Evolutionary conservation across 2,329 filamentous ascomycete species (phyloP), one percentile per base, ranked within the genome.

Genomic region (Pseudohalonectria lignicola): DNA sequence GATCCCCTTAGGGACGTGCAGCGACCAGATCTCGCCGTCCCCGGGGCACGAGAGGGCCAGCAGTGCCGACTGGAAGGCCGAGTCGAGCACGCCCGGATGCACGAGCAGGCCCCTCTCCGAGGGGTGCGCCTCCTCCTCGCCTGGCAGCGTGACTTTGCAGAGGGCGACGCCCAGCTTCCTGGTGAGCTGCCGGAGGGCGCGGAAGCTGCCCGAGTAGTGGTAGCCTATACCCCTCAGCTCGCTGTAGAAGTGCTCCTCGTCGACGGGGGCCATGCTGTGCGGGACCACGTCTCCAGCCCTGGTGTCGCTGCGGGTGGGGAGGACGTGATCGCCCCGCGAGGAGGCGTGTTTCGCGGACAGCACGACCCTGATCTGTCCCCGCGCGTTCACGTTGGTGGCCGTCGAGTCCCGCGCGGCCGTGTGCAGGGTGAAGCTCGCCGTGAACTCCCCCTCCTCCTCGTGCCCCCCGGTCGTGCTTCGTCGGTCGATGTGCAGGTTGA

Each of bases 21-120:
- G 43, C 2, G 51, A 42, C 48, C 52, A 54, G 4, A 64, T 47
- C 4, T 45, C 46, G 4, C 51, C 56, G 30, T 60, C 55, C 1
- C 50, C 52, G 0, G 61, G 61, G 17, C 45, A 53, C 5, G 50
- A 49, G 33, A 49, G 53, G 1, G 59, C 57, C 2, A 52, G 44
- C 5, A 62, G 47, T 9, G 53, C 41, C 5, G 53, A 42, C 41
- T 64, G 62, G 39, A 64, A 53, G 2, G 54, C 53, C 1, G 48
- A 47, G 31, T 63, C 61, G 0, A 64, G 45, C 2, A 49, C 43
- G 1, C 45, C 53, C 0, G 61, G 60, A 32, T 62, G 60, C 0
- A 63, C 44, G 4, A 57, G 39, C 2, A 51, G 37, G 9, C 30
- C 29, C 16, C 20, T n/a, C 15, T 39, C 36, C n/a, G 37, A 29